Percentiles rank a stretch among this genome's conserved stretches.
Conservation (phyloP, 108 stramenopile species). For the Pseudonitzschia multiseries region DNA sequence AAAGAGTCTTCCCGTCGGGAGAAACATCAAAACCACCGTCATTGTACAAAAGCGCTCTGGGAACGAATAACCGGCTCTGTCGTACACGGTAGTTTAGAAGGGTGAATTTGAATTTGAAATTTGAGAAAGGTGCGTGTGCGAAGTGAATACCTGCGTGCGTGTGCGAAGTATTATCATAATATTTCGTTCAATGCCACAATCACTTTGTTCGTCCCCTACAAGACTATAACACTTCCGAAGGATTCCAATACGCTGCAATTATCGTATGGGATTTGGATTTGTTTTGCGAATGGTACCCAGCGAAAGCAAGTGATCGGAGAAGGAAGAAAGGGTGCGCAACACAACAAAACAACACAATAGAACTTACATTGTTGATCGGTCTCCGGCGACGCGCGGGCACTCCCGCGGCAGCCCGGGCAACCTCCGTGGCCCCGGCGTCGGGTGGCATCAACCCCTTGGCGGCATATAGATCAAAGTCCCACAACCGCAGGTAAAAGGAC, state of each 20-base stretch:
- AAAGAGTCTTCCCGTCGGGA: constrained; percentile 83
- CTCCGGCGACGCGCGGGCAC: constrained; percentile 24
- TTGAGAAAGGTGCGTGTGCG: no score
- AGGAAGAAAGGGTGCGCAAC: not conserved
- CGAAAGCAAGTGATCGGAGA: no score
- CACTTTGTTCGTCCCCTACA: no score
- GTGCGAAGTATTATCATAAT: no score
- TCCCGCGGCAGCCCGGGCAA: not conserved
- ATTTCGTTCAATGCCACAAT: no score
- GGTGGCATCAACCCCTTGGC: not conserved
- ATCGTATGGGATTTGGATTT: no score
- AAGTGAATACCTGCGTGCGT: no score
- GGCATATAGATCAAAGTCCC: constrained; percentile 66
- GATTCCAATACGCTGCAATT: no score
- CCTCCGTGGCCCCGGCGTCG: not conserved
- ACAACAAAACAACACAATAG: not conserved
- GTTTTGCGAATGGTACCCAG: no score
- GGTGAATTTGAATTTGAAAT: not conserved
- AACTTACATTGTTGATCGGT: constrained; percentile 57
- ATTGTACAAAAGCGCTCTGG: constrained; percentile 91
- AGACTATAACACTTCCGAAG: no score
- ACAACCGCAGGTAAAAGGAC: constrained; percentile 77
- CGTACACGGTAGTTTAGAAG: not conserved
- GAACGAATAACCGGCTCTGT: constrained; percentile 70
- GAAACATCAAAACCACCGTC: constrained; percentile 96